Conservation (phyloP, 768 basidiomycete genomes). For the Lactarius psammicola region DNA sequence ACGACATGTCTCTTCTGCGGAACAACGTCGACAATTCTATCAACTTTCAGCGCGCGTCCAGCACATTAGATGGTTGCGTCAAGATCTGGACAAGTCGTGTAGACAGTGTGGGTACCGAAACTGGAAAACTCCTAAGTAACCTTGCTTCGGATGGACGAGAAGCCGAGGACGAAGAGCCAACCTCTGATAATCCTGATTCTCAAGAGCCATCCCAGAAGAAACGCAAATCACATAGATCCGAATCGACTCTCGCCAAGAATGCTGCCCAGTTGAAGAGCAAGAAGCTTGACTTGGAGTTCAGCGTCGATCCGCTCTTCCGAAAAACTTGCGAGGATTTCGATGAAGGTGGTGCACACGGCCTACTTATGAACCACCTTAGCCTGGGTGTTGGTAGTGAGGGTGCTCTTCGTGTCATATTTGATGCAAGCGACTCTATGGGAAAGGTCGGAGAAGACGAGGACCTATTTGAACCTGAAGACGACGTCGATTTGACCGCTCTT, state of each 20-base stretch:
- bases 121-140: slow-evolving; percentile 91
- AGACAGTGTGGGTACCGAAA: slow-evolving; percentile 95
- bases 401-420: slow-evolving; percentile 88
- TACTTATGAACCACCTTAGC: slow-evolving; percentile 94
- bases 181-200: slow-evolving; percentile 62
- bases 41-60: slow-evolving; percentile 98
- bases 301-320: slow-evolving; percentile 93
- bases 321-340: slow-evolving; percentile 99
- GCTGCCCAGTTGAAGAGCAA: slow-evolving; percentile 79
- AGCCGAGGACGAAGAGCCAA: slow-evolving; percentile 57
- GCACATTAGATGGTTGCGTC: slow-evolving; percentile 96
- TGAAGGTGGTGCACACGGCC: slow-evolving; percentile 93
- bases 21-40: slow-evolving; percentile 94
- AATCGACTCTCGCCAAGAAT: slow-evolving; percentile 88
- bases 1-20: slow-evolving; percentile 93
- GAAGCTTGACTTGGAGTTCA: slow-evolving; percentile 93
- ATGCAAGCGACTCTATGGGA: slow-evolving; percentile 88
- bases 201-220: slow-evolving; percentile 62
- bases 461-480: slow-evolving; percentile 65
- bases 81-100: slow-evolving; percentile 99
- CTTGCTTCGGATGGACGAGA: slow-evolving; percentile 66
- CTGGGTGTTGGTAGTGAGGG: slow-evolving; percentile 77
- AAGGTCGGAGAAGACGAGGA: slow-evolving; percentile 69
- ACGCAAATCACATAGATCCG: slow-evolving; percentile 65
- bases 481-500: slow-evolving; percentile 61